phyloP scores from a whole-genome alignment of 305 asterid species.

The Plantago rigida region DNA sequence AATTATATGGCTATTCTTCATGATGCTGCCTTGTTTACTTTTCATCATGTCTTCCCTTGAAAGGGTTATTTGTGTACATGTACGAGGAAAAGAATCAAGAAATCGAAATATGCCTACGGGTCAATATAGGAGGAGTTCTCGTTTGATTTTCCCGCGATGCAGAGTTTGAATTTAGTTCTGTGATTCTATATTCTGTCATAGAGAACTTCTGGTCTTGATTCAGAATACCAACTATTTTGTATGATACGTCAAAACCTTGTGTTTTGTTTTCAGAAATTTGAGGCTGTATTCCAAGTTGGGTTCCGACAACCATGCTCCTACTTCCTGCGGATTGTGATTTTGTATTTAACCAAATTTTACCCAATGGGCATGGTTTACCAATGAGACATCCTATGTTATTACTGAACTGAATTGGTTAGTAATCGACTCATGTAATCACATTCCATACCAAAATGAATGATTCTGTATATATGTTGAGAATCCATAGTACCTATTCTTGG shows the following conservation, averaged over 20 bases:
- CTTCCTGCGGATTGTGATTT: too few relatives aligned
- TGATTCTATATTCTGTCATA: slow-evolving; percentile 25
- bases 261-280: background rate
- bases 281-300: too few relatives aligned
- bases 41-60: slow-evolving; percentile 24
- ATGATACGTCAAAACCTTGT: slow-evolving; percentile 8
- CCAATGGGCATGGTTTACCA: too few relatives aligned
- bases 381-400: too few relatives aligned
- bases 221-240: slow-evolving; percentile 19
- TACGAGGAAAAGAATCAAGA: slow-evolving; percentile 24
- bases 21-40: slow-evolving; percentile 19
- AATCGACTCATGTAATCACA: too few relatives aligned
- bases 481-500: too few relatives aligned
- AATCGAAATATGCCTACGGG: slow-evolving; percentile 24
- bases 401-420: too few relatives aligned
- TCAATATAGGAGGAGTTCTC: slow-evolving; percentile 24
- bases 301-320: too few relatives aligned
- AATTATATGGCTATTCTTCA: slow-evolving; percentile 26
- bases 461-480: too few relatives aligned
- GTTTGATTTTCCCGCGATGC: slow-evolving; percentile 8
- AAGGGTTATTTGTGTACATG: slow-evolving; percentile 36
- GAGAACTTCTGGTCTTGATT: slow-evolving; percentile 18
- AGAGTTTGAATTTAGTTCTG: slow-evolving; percentile 27
- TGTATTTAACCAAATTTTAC: too few relatives aligned
- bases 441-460: too few relatives aligned